A percentile compares a stretch with the other conserved stretches of the same genome.
Evolutionary conservation across 2,329 filamentous ascomycete species (phyloP).

Genomic region (Eutypa lata): DNA sequence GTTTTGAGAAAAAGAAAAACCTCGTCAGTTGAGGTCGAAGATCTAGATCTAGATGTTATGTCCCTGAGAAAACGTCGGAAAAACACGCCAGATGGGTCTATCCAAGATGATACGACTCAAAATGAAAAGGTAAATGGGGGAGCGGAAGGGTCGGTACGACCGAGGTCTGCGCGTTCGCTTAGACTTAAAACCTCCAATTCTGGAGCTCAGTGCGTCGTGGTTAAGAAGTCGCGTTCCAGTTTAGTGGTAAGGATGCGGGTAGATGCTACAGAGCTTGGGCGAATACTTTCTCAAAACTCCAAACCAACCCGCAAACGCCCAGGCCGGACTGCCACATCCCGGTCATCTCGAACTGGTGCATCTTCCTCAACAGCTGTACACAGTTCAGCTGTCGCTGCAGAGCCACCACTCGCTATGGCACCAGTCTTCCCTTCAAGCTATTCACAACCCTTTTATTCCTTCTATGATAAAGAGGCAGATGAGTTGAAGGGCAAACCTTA

Average conservation of each 20-base stretch:
- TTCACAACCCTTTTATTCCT: slow-evolving; percentile 79
- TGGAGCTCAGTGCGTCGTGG: slow-evolving; percentile 38
- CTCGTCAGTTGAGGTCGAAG: slow-evolving; percentile 64
- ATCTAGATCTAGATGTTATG: slow-evolving; percentile 46
- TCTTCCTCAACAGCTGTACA: slow-evolving; percentile 11
- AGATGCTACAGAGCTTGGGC: slow-evolving; percentile 54
- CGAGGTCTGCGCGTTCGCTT: slow-evolving; percentile 54
- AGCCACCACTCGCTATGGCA: slow-evolving; percentile 47
- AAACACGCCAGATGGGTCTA: slow-evolving; percentile 42
- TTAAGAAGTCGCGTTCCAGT: slow-evolving; percentile 36
- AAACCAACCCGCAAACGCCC: slow-evolving; percentile 55
- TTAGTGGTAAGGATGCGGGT: slow-evolving; percentile 59
- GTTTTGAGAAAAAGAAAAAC: slow-evolving; percentile 82
- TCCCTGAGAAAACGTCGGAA: slow-evolving; percentile 53
- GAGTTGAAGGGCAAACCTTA: slow-evolving; percentile 92
- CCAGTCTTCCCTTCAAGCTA: slow-evolving; percentile 59
- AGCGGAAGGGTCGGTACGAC: slow-evolving; percentile 30
- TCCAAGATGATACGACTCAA: slow-evolving; percentile 26
- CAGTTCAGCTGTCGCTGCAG: slow-evolving; percentile 26
- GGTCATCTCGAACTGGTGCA: slow-evolving; percentile 29
- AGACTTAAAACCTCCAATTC: slow-evolving; percentile 47
- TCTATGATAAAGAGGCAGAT: slow-evolving; percentile 84
- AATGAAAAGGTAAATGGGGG: slow-evolving; percentile 33
- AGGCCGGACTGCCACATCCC: slow-evolving; percentile 30
- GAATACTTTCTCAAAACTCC: slow-evolving; percentile 57